phyloP scores from a whole-genome alignment of 2,329 filamentous ascomycete genomes.

The Claviceps paspali region DNA sequence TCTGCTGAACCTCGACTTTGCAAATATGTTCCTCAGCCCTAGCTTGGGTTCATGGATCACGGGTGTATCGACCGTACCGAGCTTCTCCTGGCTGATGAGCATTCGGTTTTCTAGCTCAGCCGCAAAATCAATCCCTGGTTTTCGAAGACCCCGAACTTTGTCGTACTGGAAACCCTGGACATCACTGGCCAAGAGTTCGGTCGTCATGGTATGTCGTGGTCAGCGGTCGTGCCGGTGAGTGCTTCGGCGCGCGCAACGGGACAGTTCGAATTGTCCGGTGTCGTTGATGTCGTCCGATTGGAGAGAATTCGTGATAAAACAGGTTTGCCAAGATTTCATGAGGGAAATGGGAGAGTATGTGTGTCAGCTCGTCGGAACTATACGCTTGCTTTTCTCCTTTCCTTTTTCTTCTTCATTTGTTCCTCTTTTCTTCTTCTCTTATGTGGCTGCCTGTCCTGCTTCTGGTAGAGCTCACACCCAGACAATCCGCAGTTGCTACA shows the following conservation, averaged over 20 bases:
- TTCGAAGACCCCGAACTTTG: slow-evolving; percentile 16
- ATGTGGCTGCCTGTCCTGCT: too few species aligned
- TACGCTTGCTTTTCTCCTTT: background rate
- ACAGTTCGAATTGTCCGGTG: too few species aligned
- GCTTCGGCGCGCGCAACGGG: background rate
- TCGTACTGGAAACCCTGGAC: slow-evolving; percentile 1
- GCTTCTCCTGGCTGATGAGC: slow-evolving; percentile 24
- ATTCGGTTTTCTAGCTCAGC: slow-evolving; percentile 5
- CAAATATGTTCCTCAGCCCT: slow-evolving; percentile 36
- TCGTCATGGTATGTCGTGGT: slow-evolving; percentile 2
- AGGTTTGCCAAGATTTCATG: background rate
- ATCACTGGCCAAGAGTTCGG: slow-evolving; percentile 1
- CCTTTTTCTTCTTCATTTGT: background rate
- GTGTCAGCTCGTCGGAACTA: background rate
- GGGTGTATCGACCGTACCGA: slow-evolving; percentile 19
- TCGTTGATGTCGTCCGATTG: too few species aligned
- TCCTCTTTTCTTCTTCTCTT: background rate
- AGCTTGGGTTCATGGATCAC: slow-evolving; percentile 35
- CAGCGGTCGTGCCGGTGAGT: background rate
- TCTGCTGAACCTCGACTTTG: slow-evolving; percentile 25
- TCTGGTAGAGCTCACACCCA: too few species aligned
- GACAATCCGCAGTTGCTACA: too few species aligned
- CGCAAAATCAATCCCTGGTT: slow-evolving; percentile 2
- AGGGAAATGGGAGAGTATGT: too few species aligned
- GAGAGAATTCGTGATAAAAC: too few species aligned